Evolutionary conservation across 2,329 filamentous ascomycete species (phyloP).

Genomic region (Penicillium paneum): DNA sequence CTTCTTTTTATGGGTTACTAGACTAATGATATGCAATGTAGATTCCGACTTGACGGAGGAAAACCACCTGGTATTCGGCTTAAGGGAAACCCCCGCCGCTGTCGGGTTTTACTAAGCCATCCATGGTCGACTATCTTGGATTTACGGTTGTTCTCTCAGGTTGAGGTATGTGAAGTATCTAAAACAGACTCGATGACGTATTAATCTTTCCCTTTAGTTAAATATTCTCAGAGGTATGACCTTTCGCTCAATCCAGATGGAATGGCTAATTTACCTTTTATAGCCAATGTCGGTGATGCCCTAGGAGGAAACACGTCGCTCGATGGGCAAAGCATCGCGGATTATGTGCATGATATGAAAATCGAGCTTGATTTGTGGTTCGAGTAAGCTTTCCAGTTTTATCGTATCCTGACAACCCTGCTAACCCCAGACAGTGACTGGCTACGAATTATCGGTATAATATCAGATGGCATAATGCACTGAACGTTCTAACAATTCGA

Average conservation of each 20-base stretch:
- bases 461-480: too few species aligned
- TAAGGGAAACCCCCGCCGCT: slow-evolving; percentile 42
- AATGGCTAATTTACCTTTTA: not conserved
- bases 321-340: slow-evolving; percentile 38
- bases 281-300: slow-evolving; percentile 39
- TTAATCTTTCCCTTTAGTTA: slow-evolving; percentile 29
- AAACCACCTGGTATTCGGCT: slow-evolving; percentile 43
- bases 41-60: slow-evolving; percentile 46
- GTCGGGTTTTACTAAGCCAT: slow-evolving; percentile 46
- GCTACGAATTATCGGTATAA: slow-evolving; percentile 36
- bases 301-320: slow-evolving; percentile 26
- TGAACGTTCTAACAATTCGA: slow-evolving; percentile 5
- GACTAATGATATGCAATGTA: not conserved
- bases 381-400: slow-evolving; percentile 26
- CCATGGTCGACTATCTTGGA: slow-evolving; percentile 48
- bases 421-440: slow-evolving; percentile 31
- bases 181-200: not conserved
- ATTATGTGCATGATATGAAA: slow-evolving; percentile 45
- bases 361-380: slow-evolving; percentile 53
- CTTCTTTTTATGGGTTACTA: not conserved
- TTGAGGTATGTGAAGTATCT: slow-evolving; percentile 36
- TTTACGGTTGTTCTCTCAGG: slow-evolving; percentile 52
- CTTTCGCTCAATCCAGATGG: too few species aligned
- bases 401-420: too few species aligned
- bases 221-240: slow-evolving; percentile 41